Evolutionary conservation across 164 flowering plant species (phyloP).

Genomic region (Dillenia suffruticosa): DNA sequence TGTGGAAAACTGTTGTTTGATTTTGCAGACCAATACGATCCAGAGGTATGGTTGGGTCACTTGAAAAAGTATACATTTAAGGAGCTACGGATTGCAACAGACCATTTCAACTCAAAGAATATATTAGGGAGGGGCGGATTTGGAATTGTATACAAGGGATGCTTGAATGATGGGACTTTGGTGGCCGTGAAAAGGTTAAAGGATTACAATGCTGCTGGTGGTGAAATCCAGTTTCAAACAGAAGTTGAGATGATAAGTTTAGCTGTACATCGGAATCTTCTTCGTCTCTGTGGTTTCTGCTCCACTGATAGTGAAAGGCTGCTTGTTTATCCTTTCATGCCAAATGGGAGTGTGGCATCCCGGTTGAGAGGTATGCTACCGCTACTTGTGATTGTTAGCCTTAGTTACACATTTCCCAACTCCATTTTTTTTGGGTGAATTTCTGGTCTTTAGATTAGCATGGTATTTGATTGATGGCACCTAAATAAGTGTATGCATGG

Average conservation of each 20-base stretch:
- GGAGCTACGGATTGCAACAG: slow-evolving; percentile 76
- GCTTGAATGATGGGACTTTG: slow-evolving; percentile 58
- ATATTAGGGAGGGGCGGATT: slow-evolving; percentile 80
- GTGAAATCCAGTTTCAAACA: slow-evolving; percentile 84
- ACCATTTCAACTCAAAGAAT: slow-evolving; percentile 67
- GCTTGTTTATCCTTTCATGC: slow-evolving; percentile 81
- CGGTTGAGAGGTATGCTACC: slow-evolving; percentile 46
- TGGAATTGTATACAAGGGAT: slow-evolving; percentile 79
- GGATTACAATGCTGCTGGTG: slow-evolving; percentile 66
- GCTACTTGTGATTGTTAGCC: background rate
- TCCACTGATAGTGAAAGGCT: slow-evolving; percentile 61
- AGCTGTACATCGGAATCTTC: slow-evolving; percentile 87
- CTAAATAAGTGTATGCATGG: too few species aligned
- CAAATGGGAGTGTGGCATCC: slow-evolving; percentile 85
- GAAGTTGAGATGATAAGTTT: slow-evolving; percentile 82
- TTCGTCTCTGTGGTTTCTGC: slow-evolving; percentile 74
- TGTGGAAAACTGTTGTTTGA: background rate
- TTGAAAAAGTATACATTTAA: slow-evolving; percentile 66
- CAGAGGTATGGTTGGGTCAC: slow-evolving; percentile 74
- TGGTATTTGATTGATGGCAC: background rate
- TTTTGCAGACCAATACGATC: slow-evolving; percentile 70
- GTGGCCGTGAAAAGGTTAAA: slow-evolving; percentile 81
- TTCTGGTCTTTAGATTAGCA: background rate
- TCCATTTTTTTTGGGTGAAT: too few species aligned
- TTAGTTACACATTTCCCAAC: too few species aligned